Base-by-base conservation (phyloP, 805 yeast species). In the Suhomyces emberorum region DNA sequence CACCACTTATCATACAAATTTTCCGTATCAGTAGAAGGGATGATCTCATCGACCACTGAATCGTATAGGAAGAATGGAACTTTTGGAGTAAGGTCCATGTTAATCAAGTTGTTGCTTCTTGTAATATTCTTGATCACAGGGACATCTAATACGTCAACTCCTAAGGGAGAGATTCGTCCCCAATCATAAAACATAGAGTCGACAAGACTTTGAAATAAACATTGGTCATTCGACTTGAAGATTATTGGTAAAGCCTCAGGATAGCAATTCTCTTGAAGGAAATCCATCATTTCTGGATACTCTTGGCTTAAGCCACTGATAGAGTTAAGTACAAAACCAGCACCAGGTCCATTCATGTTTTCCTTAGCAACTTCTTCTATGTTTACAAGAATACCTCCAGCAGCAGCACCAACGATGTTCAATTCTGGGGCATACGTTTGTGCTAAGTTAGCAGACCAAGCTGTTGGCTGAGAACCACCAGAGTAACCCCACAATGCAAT, bases 371-470 rank as follows among this genome's bases (percentile, higher is more conserved):
- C 51, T n/a, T 50, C 51, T 4, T 63, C 57, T 12, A 63, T 42
- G 35, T 64, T 61, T 14, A 62, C 52, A 7, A 57, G 62, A 47
- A 61, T 52, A 4, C 70, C 70, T 9, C 70, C 70, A 14, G 61
- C 20, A 1, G 63, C 62, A 12, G 50, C 63, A 15, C 69, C 70
- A 45, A 51, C 32, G 37, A 52, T 8, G 46, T 36, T 33, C 26
- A 49, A 43, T 19, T 64, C 69, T 2, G 63, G 61, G 4, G 69
- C 69, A 36, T 64, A 64, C 2, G 41, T 32, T 9, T 67, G 68
- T 39, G 61, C 69, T 16, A 61, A 44, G 6, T 57, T 51, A 3
- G 63, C 57, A n/a, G 69, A 68, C 70, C 70, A 65, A 3, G 63
- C 57, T 11, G 61, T 34, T 7, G 70, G 65, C 21, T 63, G 38